Conservation (phyloP, 106 monocot species). For the Chionographis japonica region DNA sequence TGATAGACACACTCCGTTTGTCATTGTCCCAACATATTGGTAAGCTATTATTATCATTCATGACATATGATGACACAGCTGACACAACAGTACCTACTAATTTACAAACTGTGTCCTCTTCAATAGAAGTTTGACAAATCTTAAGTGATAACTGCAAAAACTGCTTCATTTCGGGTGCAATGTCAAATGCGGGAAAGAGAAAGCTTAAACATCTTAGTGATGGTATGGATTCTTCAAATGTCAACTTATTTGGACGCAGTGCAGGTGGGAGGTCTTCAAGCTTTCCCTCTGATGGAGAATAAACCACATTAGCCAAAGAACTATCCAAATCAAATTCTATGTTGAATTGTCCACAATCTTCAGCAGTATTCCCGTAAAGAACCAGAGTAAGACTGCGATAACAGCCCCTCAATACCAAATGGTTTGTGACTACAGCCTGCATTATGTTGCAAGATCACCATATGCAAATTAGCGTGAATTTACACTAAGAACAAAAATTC, state of each 20-base stretch:
- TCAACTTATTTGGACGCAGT: constrained; percentile 43
- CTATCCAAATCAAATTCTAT: constrained; percentile 79
- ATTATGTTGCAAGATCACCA: constrained; percentile 2
- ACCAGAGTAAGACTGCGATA: constrained; percentile 96
- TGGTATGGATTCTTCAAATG: constrained; percentile 62
- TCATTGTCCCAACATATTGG: constrained; percentile 12
- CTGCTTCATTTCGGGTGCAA: constrained; percentile 58
- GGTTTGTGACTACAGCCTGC: constrained; percentile 95
- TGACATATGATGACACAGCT: constrained; percentile 41
- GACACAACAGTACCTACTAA: constrained; percentile 48
- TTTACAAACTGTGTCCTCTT: constrained; percentile 32
- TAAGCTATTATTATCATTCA: constrained; percentile 13
- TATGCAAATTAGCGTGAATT: neutral
- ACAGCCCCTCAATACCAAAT: constrained; percentile 80
- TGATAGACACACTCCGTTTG: neutral
- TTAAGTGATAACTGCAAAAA: constrained; percentile 55
- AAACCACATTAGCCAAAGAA: constrained; percentile 70
- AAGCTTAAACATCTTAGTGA: constrained; percentile 43
- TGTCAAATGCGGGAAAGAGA: constrained; percentile 33
- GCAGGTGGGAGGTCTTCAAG: constrained; percentile 88
- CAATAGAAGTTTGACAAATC: constrained; percentile 40
- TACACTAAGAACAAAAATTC: neutral
- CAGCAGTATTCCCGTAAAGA: constrained; percentile 95
- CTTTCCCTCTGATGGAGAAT: constrained; percentile 75
- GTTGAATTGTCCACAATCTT: constrained; percentile 94